Conservation (phyloP, 1,284 basidiomycete species). For the Rhodotorula sp. region DNA sequence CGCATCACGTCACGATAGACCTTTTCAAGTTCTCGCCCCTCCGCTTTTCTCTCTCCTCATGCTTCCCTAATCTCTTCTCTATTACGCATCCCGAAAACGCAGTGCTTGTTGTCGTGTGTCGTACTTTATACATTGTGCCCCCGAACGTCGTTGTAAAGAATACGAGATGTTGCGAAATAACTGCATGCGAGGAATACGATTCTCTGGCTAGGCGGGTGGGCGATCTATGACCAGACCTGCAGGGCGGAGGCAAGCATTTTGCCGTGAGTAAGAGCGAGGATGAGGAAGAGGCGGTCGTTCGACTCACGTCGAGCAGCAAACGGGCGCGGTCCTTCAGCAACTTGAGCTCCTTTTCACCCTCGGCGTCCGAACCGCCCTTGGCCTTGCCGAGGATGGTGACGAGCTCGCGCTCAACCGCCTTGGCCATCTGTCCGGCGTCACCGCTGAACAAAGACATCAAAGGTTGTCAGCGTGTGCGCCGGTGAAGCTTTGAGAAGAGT, state of each 20-base stretch:
- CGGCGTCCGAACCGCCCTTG: conserved; percentile 80
- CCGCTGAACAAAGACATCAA: conserved; percentile 60
- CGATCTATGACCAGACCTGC: conserved; percentile 22
- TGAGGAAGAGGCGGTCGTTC: not conserved
- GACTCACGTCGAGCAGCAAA: conserved; percentile 38
- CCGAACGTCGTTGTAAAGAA: not conserved
- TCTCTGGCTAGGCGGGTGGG: no score
- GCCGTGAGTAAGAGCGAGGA: not conserved
- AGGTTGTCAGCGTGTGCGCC: not conserved
- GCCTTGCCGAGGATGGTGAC: conserved; percentile 85
- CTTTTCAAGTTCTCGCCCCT: not conserved
- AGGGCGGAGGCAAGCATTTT: no score
- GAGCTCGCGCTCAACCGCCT: conserved; percentile 84
- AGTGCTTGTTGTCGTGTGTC: no score
- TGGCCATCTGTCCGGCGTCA: conserved; percentile 94
- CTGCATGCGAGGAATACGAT: no score
- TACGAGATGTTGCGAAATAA: no score
- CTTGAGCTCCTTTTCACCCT: conserved; percentile 87
- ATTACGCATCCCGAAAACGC: no score
- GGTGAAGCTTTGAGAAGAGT: not conserved
- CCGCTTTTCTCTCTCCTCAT: not conserved
- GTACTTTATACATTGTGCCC: no score
- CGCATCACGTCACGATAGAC: no score
- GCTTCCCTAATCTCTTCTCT: no score
- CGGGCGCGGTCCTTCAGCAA: conserved; percentile 70